phyloP scores from a whole-genome alignment of 106 monocot genomes.

The Triglochin maritima region DNA sequence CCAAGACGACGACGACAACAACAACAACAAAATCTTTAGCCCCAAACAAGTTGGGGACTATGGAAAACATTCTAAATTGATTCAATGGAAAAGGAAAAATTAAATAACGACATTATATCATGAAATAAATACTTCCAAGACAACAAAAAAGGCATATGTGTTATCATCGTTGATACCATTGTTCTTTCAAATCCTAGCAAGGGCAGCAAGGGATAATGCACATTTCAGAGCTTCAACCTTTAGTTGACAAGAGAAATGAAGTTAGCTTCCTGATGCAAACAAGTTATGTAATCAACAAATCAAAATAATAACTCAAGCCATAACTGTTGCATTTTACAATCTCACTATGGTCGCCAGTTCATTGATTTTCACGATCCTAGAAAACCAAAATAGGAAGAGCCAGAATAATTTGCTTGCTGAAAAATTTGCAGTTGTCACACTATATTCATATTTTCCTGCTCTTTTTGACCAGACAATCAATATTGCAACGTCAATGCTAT shows the following conservation, averaged over 20 bases:
- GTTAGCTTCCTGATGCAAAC: not conserved
- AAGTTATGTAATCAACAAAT: not conserved
- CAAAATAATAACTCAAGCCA: too few species aligned
- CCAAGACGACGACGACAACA: too few species aligned
- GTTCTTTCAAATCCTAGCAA: slow-evolving; percentile 66
- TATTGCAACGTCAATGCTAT: slow-evolving; percentile 83
- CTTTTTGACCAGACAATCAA: slow-evolving; percentile 96
- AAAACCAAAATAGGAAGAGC: not conserved
- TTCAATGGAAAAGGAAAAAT: too few species aligned
- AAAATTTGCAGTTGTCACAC: slow-evolving; percentile 93
- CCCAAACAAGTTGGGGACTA: too few species aligned
- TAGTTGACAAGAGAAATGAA: too few species aligned
- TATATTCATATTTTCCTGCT: slow-evolving; percentile 92
- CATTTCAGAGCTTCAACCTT: slow-evolving; percentile 95
- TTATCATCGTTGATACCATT: slow-evolving; percentile 82
- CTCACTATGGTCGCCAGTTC: not conserved
- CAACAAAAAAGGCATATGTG: slow-evolving; percentile 26
- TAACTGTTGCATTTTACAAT: not conserved
- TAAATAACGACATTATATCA: too few species aligned
- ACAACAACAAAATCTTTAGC: too few species aligned
- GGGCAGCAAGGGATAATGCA: slow-evolving; percentile 74
- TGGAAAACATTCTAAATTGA: too few species aligned
- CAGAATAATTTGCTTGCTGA: slow-evolving; percentile 23
- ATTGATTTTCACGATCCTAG: not conserved
- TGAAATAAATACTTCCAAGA: not conserved